These are phyloP conservation scores for Baorangia bicolor DNA, from an alignment of 768 basidiomycete species.

Conservation along the genomic window DNA sequence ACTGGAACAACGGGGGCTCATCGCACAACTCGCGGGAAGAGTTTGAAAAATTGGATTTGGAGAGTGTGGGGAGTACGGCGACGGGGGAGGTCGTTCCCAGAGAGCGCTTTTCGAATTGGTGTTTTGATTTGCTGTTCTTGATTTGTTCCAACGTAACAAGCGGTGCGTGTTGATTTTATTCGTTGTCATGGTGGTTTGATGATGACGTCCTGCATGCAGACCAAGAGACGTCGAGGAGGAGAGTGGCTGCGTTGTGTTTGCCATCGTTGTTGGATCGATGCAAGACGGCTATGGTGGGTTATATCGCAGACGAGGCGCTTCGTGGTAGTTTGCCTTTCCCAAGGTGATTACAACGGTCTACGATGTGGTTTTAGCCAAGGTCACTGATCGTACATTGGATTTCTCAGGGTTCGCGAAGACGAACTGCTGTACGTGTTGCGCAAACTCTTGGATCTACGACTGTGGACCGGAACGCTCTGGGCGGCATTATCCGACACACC, in stretches of 20 bases:
- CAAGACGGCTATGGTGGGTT: slow-evolving; percentile 61
- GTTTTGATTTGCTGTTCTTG: slow-evolving; percentile 81
- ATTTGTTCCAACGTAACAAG: slow-evolving; percentile 67
- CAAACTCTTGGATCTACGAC: slow-evolving; percentile 67
- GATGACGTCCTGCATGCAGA: slow-evolving; percentile 41
- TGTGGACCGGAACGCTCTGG: slow-evolving; percentile 78
- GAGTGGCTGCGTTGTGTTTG: slow-evolving; percentile 72
- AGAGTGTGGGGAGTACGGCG: slow-evolving; percentile 59
- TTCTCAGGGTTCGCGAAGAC: slow-evolving; percentile 74
- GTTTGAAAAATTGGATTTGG: slow-evolving; percentile 40
- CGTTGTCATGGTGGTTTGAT: neutral
- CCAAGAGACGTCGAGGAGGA: slow-evolving; percentile 53
- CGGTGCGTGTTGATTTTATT: slow-evolving; percentile 39
- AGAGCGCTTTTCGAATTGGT: slow-evolving; percentile 92
- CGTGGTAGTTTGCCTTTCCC: slow-evolving; percentile 90
- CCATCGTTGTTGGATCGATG: slow-evolving; percentile 79
- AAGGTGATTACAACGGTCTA: slow-evolving; percentile 45
- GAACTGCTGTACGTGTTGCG: slow-evolving; percentile 83
- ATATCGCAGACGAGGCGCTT: slow-evolving; percentile 80
- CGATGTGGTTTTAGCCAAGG: no score
- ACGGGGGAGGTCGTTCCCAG: slow-evolving; percentile 56
- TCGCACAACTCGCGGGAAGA: slow-evolving; percentile 21
- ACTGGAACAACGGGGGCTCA: slow-evolving; percentile 4
- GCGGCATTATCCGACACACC: slow-evolving; percentile 70
- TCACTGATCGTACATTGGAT: neutral